Conservation (phyloP, 768 basidiomycete species). For the Grammothele lineata region DNA sequence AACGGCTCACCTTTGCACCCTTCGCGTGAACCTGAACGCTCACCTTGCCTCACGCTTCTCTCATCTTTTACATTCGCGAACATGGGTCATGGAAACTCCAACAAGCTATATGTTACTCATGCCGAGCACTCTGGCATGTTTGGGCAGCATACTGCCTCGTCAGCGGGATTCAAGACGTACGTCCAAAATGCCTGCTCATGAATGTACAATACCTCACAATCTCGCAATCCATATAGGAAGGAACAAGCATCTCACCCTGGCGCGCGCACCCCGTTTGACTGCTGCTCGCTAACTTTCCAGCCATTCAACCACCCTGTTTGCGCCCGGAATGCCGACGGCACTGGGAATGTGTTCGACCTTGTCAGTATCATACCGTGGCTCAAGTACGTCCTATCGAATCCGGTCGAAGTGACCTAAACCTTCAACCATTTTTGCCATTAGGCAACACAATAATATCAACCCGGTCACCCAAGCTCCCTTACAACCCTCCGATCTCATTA, state of each 20-base stretch:
- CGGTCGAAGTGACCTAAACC: too few relatives aligned
- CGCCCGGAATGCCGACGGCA: conserved; percentile 77
- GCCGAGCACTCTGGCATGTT: conserved; percentile 79
- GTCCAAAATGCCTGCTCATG: conserved; percentile 17
- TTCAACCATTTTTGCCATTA: too few relatives aligned
- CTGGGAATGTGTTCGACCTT: conserved; percentile 80
- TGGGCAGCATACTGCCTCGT: conserved; percentile 75
- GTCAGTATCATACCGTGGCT: conserved; percentile 94
- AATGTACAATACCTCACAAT: background rate
- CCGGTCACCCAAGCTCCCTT: conserved; percentile 73
- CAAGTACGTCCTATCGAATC: conserved; percentile 56
- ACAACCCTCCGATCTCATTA: conserved; percentile 68
- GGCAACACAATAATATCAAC: conserved; percentile 78
- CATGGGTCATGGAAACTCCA: conserved; percentile 85
- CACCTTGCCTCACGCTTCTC: too few relatives aligned
- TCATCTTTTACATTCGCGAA: too few relatives aligned
- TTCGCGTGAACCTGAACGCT: too few relatives aligned
- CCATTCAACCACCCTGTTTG: conserved; percentile 88
- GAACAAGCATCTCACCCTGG: conserved; percentile 62
- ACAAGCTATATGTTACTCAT: conserved; percentile 88
- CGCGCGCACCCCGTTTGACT: conserved; percentile 77
- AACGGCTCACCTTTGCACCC: too few relatives aligned
- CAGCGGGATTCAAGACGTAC: conserved; percentile 67
- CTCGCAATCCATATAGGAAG: conserved; percentile 42
- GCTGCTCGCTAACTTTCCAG: conserved; percentile 87